These are phyloP conservation scores for Strigomonas culicis DNA, from an alignment of 208 protist genomes.

Conservation along the genomic window DNA sequence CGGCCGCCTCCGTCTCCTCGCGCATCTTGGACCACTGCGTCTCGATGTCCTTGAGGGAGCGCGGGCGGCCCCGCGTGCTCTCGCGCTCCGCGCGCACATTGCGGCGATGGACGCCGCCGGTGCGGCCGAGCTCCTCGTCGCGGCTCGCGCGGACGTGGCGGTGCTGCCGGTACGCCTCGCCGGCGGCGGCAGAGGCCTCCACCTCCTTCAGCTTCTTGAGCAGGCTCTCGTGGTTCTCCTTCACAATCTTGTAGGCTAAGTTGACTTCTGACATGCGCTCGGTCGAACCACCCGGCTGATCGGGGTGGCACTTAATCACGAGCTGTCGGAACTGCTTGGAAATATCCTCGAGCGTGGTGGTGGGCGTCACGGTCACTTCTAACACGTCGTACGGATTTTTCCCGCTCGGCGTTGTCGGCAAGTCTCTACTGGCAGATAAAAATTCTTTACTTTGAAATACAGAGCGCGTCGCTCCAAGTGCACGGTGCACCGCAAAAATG, in stretches of 20 bases:
- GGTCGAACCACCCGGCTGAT: slow-evolving; percentile 84
- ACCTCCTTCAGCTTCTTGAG: slow-evolving; percentile 62
- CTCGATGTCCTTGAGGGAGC: slow-evolving; percentile 77
- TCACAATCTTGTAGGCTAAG: slow-evolving; percentile 85
- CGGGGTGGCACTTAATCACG: slow-evolving; percentile 85
- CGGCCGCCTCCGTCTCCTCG: slow-evolving; percentile 62
- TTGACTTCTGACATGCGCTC: slow-evolving; percentile 90
- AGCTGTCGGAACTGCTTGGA: slow-evolving; percentile 85
- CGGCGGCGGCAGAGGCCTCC: slow-evolving; percentile 50
- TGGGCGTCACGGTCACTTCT: slow-evolving; percentile 66
- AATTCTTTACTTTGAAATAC: slow-evolving; percentile 85
- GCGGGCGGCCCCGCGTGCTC: slow-evolving; percentile 21
- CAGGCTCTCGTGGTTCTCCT: slow-evolving; percentile 75
- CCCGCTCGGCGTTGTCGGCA: slow-evolving; percentile 80
- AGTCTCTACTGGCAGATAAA: slow-evolving; percentile 55
- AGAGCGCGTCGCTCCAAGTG: slow-evolving; percentile 17
- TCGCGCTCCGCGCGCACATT: slow-evolving; percentile 42
- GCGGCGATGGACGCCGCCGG: slow-evolving; percentile 69
- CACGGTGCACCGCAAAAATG: not conserved
- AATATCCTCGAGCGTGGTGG: slow-evolving; percentile 76
- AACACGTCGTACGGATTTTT: slow-evolving; percentile 90
- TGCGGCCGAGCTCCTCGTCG: slow-evolving; percentile 76
- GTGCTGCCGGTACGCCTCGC: slow-evolving; percentile 60
- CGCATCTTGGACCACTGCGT: slow-evolving; percentile 59
- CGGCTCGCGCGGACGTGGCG: slow-evolving; percentile 47